Base-by-base conservation (phyloP, 1,284 basidiomycete genomes). In the Albatrellus sp. region DNA sequence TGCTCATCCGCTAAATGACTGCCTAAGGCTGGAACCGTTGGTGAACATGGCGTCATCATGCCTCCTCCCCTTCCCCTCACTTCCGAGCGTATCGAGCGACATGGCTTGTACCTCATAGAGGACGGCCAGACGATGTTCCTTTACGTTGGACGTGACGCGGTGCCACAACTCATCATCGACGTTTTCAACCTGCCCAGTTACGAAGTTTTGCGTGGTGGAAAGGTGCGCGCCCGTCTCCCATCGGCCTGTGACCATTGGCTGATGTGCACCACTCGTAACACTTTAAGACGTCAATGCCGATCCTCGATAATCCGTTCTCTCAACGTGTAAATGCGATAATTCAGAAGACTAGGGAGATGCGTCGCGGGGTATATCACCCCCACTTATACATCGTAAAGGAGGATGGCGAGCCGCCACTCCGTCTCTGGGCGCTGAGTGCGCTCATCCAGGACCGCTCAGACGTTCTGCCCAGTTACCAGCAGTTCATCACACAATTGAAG, bases 311-410 rank as follows among this genome's bases (percentile, higher is more conserved):
- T 62, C 67, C 80, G 2, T 97, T 98, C 77, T 90, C 84, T 20
- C 82, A 93, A 60, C 83, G 96, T 13, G 75, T 99, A 52, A 94
- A 91, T 57, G 90, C 90, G 1, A 77, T 99, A 54, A 68, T 99
- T 44, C 85, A 89, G 63, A 96, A 97, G 69, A 89, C 88, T 30
- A 73, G 92, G 14, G 91, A 96, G 64, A 76, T 84, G 70, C 80
- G 86, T 44, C 73, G 91, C 35, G 93, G 94, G 8, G 81, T 86
- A 3, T 98, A 98, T 64, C 82, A 85, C 58, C 90, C 91, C 12
- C 90, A 96, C 59, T 68, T 99, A n/a, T 98, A 98, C 60, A 70
- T 98, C 37, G 93, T 98, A 56, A 99, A 98, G 68, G 92, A 96
- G 61, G 96, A 98, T 56, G 94, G 92, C 46, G 96, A 98, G 64